Percentiles rank a stretch among this genome's conserved stretches.
These are phyloP conservation scores for Clarkia xantiana DNA, from an alignment of 345 rosid genomes.

Conservation along the genomic window DNA sequence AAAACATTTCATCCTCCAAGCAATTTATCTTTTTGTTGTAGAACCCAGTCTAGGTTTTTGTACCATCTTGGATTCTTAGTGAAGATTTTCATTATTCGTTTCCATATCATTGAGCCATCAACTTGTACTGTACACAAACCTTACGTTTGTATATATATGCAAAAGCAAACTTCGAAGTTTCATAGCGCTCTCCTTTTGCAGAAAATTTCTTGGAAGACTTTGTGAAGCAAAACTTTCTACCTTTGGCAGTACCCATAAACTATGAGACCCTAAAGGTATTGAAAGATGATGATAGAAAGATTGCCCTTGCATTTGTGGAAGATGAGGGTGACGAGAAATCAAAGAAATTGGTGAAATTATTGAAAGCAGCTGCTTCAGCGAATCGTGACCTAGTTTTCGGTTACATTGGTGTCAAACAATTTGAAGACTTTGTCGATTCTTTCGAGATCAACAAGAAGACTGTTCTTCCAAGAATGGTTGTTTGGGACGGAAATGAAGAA, in stretches of 20 bases:
- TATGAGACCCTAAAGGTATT: slow-evolving; percentile 55
- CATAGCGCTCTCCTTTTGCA: slow-evolving; percentile 15
- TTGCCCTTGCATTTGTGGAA: slow-evolving; percentile 55
- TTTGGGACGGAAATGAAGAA: slow-evolving; percentile 78
- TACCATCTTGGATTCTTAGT: not conserved
- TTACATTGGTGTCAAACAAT: slow-evolving; percentile 67
- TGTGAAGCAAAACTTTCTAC: slow-evolving; percentile 72
- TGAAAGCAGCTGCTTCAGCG: slow-evolving; percentile 89
- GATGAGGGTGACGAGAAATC: slow-evolving; percentile 62
- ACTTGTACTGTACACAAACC: too few relatives aligned
- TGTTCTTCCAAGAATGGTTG: slow-evolving; percentile 69
- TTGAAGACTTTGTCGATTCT: slow-evolving; percentile 64
- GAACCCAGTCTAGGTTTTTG: not conserved
- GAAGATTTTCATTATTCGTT: not conserved
- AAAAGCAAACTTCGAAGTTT: not conserved
- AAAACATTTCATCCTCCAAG: too few relatives aligned
- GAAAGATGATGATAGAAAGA: slow-evolving; percentile 75
- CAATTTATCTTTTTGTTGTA: slow-evolving; percentile 66
- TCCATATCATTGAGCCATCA: not conserved
- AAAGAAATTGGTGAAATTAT: slow-evolving; percentile 36
- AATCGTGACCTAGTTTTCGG: slow-evolving; percentile 82
- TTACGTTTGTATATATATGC: too few relatives aligned
- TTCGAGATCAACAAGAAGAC: slow-evolving; percentile 40
- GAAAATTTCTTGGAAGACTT: slow-evolving; percentile 61
- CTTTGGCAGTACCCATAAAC: slow-evolving; percentile 62